A percentile compares a stretch with the other conserved stretches of the same genome.
These are phyloP conservation scores for Onygenales sp. DNA, from an alignment of 2,329 filamentous ascomycete species.

Conservation along the genomic window DNA sequence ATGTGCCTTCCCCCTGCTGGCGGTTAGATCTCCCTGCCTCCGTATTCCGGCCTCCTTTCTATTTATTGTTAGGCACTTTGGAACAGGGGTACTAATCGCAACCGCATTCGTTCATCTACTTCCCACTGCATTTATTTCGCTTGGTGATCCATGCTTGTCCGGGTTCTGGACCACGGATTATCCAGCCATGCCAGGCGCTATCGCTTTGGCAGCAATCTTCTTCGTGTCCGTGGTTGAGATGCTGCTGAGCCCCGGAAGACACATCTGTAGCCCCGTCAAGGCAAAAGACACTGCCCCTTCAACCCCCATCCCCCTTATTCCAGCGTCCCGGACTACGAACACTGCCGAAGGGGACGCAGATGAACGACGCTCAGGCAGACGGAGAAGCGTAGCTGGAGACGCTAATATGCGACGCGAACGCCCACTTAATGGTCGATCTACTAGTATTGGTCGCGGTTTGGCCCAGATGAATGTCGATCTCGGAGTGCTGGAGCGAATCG, in stretches of 20 bases:
- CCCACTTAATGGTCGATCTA: conserved; percentile 18
- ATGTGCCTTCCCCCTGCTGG: conserved; percentile 58
- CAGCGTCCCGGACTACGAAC: too few relatives aligned
- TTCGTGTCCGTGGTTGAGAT: conserved; percentile 45
- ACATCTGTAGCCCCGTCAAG: conserved; percentile 13
- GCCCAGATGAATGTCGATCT: conserved; percentile 18
- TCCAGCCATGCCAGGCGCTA: conserved; percentile 40
- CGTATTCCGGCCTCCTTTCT: conserved; percentile 51
- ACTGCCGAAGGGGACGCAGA: too few relatives aligned
- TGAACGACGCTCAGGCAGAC: too few relatives aligned
- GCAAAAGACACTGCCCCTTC: not conserved
- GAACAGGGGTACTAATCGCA: conserved; percentile 76
- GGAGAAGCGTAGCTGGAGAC: conserved; percentile 4
- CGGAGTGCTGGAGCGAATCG: conserved; percentile 16
- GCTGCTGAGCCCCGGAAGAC: conserved; percentile 38
- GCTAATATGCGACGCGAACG: conserved; percentile 10
- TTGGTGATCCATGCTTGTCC: conserved; percentile 54
- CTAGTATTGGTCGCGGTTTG: conserved; percentile 21
- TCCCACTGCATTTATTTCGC: conserved; percentile 57
- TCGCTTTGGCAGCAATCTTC: conserved; percentile 36
- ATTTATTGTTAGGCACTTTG: conserved; percentile 63
- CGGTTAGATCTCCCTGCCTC: conserved; percentile 48
- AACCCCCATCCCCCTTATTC: too few relatives aligned
- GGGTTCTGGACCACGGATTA: conserved; percentile 38
- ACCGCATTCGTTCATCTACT: conserved; percentile 75